Base-by-base conservation (phyloP, 805 yeast genomes). In the Wickerhamomyces queroliae region DNA sequence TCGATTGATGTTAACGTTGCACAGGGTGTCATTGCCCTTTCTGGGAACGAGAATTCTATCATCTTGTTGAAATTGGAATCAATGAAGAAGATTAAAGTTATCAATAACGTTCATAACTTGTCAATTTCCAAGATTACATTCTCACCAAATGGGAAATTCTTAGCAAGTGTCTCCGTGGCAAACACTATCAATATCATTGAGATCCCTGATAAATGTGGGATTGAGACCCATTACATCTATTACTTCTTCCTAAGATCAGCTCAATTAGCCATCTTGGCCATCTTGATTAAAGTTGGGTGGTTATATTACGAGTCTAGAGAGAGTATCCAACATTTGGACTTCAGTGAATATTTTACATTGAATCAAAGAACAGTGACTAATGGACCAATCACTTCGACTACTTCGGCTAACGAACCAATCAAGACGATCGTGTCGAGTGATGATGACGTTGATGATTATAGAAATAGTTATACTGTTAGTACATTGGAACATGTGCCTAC, bases 151-250 rank as follows among this genome's bases (percentile, higher is more conserved):
- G 89, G 91, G 5, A 64, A 73, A 36, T 70, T 70, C 42, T 62
- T 88, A 36, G 95, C 89, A 3, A 75, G 86, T 22, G 83, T 79
- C 0, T 82, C 93, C 19, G 88, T 87, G 2, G 85, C 90, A 2
- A 80, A 82, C 44, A 69, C 87, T 1, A 72, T 89, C 23, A 78
- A 73, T 47, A 76, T 87, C 9, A 60, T 81, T 38, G 72, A 69
- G 43, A 61, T 87, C 23, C 90, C 93, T 4, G 63, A 60, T 22
- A 70, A 67, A 5, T 65, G 65, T 15, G 59, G 59, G 10, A 41
- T 52, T 28, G 58, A 55, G 29, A 55, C 56, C 8, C 56, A 52
- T 33, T 45, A 21, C 13, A 36, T 55, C 11, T 52, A 53, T 24
- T 34, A 49, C 37, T 50, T 53, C 40, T 52, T 53, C 28, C n/a